These are phyloP conservation scores for Globisporangium sylvaticum DNA, from an alignment of 352 stramenopile genomes.

Conservation along the genomic window DNA sequence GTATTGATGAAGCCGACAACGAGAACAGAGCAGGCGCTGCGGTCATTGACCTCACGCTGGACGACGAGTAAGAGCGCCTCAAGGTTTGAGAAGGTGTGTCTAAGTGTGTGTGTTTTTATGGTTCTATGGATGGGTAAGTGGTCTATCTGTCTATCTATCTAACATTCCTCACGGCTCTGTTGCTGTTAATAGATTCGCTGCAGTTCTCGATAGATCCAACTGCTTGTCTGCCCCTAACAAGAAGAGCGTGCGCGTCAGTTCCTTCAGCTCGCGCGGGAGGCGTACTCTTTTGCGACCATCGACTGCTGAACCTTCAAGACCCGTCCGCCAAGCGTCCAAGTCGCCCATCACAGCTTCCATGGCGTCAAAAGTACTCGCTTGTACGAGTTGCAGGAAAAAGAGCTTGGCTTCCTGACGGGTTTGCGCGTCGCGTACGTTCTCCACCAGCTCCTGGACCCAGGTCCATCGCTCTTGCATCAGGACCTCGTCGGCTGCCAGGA, in stretches of 20 bases:
- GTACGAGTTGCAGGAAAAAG: slow-evolving; percentile 4
- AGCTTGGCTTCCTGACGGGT: background rate
- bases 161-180: background rate
- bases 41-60: slow-evolving; percentile 20
- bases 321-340: slow-evolving; percentile 4
- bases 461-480: slow-evolving; percentile 7
- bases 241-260: slow-evolving; percentile 6
- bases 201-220: slow-evolving; percentile 3
- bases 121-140: background rate
- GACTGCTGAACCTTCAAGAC: background rate
- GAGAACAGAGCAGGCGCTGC: background rate
- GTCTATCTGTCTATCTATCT: background rate
- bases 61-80: background rate
- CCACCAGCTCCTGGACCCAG: slow-evolving; percentile 7
- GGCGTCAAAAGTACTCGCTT: background rate
- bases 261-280: background rate
- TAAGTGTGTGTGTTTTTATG: background rate
- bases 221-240: slow-evolving; percentile 14
- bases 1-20: background rate
- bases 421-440: background rate
- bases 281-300: background rate
- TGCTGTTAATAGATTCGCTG: background rate
- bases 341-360: background rate
- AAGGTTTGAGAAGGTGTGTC: background rate
- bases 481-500: slow-evolving; percentile 2